Evolutionary conservation across 305 asterid species (phyloP).

Genomic region (Andrographis paniculata): DNA sequence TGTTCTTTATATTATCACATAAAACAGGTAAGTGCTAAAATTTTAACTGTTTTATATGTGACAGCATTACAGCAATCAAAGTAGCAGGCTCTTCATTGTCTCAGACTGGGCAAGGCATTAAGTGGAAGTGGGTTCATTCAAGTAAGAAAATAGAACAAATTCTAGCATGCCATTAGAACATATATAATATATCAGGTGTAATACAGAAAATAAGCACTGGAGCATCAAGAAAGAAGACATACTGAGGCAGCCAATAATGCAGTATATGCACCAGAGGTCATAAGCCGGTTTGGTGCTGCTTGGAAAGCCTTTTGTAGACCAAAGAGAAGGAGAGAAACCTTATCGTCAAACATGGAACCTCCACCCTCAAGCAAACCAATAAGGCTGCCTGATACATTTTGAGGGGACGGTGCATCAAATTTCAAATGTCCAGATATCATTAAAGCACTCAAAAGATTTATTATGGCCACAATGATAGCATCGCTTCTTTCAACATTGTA

Average conservation of each 20-base stretch:
- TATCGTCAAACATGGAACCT: conserved; percentile 98
- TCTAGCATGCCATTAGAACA: too few relatives aligned
- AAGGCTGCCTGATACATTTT: conserved; percentile 56
- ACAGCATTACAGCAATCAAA: too few relatives aligned
- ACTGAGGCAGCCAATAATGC: conserved; percentile 93
- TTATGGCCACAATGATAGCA: conserved; percentile 69
- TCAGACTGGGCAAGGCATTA: too few relatives aligned
- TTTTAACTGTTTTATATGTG: too few relatives aligned
- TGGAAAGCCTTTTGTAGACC: conserved; percentile 95
- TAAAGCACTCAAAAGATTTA: conserved; percentile 80
- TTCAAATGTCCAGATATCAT: conserved; percentile 84
- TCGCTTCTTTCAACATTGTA: conserved; percentile 89
- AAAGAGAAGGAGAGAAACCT: conserved; percentile 91
- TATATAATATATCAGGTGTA: too few relatives aligned
- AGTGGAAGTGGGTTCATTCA: too few relatives aligned
- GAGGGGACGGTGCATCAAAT: conserved; percentile 64
- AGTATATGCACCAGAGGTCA: conserved; percentile 70
- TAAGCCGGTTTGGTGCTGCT: conserved; percentile 91
- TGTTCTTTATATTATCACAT: too few relatives aligned
- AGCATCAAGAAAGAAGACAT: conserved; percentile 23
- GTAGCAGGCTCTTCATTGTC: too few relatives aligned
- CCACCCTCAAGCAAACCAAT: conserved; percentile 86
- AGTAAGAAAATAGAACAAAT: too few relatives aligned
- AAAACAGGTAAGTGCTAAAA: too few relatives aligned
- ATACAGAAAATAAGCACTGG: conserved; percentile 6